Evolutionary conservation across 2,329 filamentous ascomycete species (phyloP), one percentile per base, ranked within the genome.

Genomic region (Helotiales sp.): DNA sequence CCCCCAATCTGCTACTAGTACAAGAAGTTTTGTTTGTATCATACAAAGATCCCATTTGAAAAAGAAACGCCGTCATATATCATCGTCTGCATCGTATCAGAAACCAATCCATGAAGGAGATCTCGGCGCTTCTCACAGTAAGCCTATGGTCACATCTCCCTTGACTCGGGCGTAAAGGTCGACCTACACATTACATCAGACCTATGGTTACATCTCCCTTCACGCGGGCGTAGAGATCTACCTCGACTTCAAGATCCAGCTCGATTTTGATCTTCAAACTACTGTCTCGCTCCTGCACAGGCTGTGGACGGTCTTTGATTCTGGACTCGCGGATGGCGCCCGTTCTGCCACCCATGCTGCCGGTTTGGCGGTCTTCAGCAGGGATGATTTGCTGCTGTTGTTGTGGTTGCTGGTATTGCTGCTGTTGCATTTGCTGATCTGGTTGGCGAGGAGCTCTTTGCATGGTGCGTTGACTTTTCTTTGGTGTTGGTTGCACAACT

Each of bases 231-330:
- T 80, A 79, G 65, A 79, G 76, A 74, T 79, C 78, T 75, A 80
- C 78, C 78, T 80, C 75, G 58, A 77, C 75, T 74, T 77, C 76
- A 47, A 76, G 75, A 75, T 81, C 79, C 67, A 81, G 63, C 73
- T 81, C 79, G 68, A 81, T 79, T 73, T 80, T 79, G 70, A 81
- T 78, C 74, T 80, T 80, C 71, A 80, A 69, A 67, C 74, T 77
- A 70, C 77, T 79, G 63, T 79, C 79, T 70, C 78, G 73, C 58
- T 74, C 73, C 67, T 77, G 78, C 54, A 73, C 71, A 37, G 78
- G 78, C 26, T 66, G 32, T 22, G 78, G 79, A 11, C 79, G 71
- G 70, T 80, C 78, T 60, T 78, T 76, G 69, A 80, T 80, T 63
- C 79, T 73, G 1, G 78, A 80, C 68, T 81, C 73, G 13, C 75